A percentile compares a stretch with the other conserved stretches of the same genome.
Conservation (phyloP, 805 yeast species). For the Kodamaea nitidulidarum region DNA sequence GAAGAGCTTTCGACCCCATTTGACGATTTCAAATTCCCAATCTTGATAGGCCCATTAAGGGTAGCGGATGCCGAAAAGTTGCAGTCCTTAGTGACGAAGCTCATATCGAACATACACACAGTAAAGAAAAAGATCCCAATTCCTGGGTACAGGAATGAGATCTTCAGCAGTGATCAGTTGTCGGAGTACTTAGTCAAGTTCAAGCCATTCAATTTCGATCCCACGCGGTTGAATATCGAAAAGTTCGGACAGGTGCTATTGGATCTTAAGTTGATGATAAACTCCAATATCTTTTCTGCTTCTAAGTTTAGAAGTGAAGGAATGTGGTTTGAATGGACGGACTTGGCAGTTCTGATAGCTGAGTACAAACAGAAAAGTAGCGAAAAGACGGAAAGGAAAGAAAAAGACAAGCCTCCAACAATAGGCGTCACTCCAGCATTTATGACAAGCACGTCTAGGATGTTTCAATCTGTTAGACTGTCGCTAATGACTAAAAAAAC, state of each 20-base stretch:
- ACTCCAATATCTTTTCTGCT: slow-evolving; percentile 29
- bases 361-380: slow-evolving; percentile 6
- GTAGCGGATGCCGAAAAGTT: slow-evolving; percentile 19
- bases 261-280: slow-evolving; percentile 29
- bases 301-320: slow-evolving; percentile 38
- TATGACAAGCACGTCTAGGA: slow-evolving; percentile 25
- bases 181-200: slow-evolving; percentile 23
- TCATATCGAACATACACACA: slow-evolving; percentile 24
- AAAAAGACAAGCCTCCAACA: neutral
- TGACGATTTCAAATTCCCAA: slow-evolving; percentile 26
- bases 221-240: slow-evolving; percentile 35
- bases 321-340: slow-evolving; percentile 45
- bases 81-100: slow-evolving; percentile 18
- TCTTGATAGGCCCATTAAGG: slow-evolving; percentile 25
- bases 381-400: neutral
- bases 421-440: slow-evolving; percentile 8
- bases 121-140: slow-evolving; percentile 32
- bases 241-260: slow-evolving; percentile 38
- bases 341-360: slow-evolving; percentile 22
- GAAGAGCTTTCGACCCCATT: slow-evolving; percentile 5
- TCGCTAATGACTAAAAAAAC: slow-evolving; percentile 26
- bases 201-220: slow-evolving; percentile 31
- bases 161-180: slow-evolving; percentile 37
- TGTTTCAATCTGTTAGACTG: slow-evolving; percentile 31
- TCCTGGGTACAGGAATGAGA: slow-evolving; percentile 38